Conservation (phyloP, 2,329 filamentous ascomycete species). For the Aspergillus unguis region DNA sequence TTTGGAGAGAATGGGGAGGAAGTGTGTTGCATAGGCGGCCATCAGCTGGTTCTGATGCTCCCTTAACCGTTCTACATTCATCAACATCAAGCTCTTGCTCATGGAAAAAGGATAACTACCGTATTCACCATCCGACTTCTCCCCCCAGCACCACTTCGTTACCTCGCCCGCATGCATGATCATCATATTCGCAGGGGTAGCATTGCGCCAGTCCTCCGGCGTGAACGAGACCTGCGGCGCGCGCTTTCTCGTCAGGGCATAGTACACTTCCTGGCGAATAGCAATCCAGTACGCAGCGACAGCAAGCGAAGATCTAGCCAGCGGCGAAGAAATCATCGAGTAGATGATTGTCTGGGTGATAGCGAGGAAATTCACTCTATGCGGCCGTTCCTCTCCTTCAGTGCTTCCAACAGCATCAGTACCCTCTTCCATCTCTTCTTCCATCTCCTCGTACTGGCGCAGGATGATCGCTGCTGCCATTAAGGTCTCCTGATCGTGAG, state of each 20-base stretch:
- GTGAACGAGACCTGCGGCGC: conserved; percentile 16
- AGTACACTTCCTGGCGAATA: conserved; percentile 26
- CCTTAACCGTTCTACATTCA: background rate
- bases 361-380: conserved; percentile 20
- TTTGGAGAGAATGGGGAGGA: conserved; percentile 15
- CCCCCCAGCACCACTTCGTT: conserved; percentile 21
- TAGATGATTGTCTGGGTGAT: conserved; percentile 26
- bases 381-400: background rate
- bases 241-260: conserved; percentile 19
- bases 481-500: conserved; percentile 21
- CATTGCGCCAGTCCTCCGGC: conserved; percentile 7
- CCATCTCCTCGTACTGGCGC: conserved; percentile 26
- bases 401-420: conserved; percentile 8
- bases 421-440: conserved; percentile 27
- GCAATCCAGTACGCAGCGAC: conserved; percentile 25
- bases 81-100: background rate
- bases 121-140: conserved; percentile 13
- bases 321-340: conserved; percentile 18
- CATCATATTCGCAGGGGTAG: conserved; percentile 17
- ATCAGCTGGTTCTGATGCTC: background rate
- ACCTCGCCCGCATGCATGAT: conserved; percentile 21
- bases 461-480: conserved; percentile 26
- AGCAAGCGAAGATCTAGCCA: conserved; percentile 16
- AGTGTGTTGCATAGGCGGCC: background rate
- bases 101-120: conserved; percentile 2